Percentiles rank a stretch among this genome's conserved stretches.
These are phyloP conservation scores for Pseudogymnoascus sp. DNA, from an alignment of 2,329 filamentous ascomycete species.

Conservation along the genomic window DNA sequence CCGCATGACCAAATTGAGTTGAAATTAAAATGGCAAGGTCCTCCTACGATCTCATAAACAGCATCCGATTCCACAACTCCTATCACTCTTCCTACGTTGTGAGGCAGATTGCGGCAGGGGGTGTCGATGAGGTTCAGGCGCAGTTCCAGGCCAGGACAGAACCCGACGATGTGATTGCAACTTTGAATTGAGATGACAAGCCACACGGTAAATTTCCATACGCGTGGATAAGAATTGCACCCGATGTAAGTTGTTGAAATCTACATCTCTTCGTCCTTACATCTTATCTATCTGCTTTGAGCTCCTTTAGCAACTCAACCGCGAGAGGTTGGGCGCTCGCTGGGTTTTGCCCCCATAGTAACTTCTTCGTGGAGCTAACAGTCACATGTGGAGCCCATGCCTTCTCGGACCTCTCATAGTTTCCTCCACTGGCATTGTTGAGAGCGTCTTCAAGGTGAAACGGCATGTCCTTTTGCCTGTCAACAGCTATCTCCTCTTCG, in stretches of 20 bases:
- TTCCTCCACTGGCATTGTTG: conserved; percentile 39
- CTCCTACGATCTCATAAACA: neutral
- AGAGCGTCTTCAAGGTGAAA: conserved; percentile 54
- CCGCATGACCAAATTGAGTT: neutral
- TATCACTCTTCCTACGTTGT: neutral
- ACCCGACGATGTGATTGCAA: neutral
- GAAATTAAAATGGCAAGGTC: neutral
- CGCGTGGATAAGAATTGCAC: neutral
- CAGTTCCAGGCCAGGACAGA: neutral
- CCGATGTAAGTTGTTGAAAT: neutral
- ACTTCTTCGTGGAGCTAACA: conserved; percentile 23
- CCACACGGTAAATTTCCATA: neutral
- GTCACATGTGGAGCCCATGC: conserved; percentile 30
- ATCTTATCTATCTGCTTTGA: neutral
- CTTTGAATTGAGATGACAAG: neutral
- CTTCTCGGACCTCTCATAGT: conserved; percentile 47
- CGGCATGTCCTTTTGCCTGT: conserved; percentile 38
- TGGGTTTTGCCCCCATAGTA: conserved; percentile 40
- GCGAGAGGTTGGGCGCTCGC: conserved; percentile 26
- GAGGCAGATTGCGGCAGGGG: neutral
- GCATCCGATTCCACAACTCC: neutral
- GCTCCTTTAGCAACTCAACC: neutral
- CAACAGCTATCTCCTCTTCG: conserved; percentile 39
- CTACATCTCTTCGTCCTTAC: neutral
- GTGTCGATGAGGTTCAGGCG: neutral